Percentiles rank a stretch among this genome's conserved stretches.
phyloP scores from a whole-genome alignment of 83 land plant species.

The Picea abies region DNA sequence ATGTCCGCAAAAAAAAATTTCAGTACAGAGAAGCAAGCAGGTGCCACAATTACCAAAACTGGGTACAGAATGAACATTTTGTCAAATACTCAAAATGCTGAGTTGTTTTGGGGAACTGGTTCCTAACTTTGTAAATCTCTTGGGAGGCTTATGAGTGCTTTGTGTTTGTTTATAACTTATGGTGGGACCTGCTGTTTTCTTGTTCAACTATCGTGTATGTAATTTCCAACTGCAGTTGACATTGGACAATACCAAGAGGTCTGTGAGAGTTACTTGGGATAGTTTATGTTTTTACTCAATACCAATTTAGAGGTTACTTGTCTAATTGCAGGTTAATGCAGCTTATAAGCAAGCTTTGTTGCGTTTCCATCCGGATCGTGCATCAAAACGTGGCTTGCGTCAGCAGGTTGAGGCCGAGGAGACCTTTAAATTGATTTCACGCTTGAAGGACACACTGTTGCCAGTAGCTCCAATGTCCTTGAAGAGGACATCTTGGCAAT shows the following conservation, averaged over 20 bases:
- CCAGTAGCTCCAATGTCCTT: conserved; percentile 22
- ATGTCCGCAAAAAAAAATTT: too few species aligned
- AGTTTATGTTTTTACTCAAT: background rate
- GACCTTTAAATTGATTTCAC: conserved; percentile 84
- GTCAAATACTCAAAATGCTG: background rate
- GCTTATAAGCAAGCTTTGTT: conserved; percentile 83
- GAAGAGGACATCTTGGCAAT: background rate
- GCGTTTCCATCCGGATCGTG: conserved; percentile 87
- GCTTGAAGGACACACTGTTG: conserved; percentile 67
- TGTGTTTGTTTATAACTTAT: background rate
- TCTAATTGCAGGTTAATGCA: conserved; percentile 70
- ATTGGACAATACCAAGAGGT: background rate
- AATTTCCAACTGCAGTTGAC: background rate
- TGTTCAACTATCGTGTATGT: background rate
- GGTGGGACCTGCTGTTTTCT: background rate
- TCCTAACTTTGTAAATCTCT: background rate
- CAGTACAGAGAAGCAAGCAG: background rate
- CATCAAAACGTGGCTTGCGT: conserved; percentile 57
- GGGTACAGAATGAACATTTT: background rate
- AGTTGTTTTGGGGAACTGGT: background rate
- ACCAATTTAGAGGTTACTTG: background rate
- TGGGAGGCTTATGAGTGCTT: background rate
- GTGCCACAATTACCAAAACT: background rate
- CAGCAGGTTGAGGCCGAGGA: conserved; percentile 94
- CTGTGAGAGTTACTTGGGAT: background rate